phyloP scores from a whole-genome alignment of 257 asterid species.

The Gentiana dahurica region DNA sequence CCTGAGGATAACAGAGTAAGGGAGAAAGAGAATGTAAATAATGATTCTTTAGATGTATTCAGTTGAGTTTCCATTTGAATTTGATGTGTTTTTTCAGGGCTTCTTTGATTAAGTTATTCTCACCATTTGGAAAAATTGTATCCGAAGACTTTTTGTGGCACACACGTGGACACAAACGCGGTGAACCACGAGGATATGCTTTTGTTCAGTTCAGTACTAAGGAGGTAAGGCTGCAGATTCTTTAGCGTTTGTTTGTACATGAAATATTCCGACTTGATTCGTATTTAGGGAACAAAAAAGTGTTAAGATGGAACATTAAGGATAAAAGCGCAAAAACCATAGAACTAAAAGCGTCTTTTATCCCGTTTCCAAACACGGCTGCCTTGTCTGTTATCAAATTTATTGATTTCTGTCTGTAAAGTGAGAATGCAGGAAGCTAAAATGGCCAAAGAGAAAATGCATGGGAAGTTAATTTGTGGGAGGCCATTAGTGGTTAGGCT shows the following conservation, averaged over 20 bases:
- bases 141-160: conserved; percentile 96
- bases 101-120: conserved; percentile 74
- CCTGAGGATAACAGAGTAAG: conserved; percentile 75
- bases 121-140: conserved; percentile 61
- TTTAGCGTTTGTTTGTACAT: neutral
- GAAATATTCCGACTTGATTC: too few relatives aligned
- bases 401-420: conserved; percentile 47
- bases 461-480: conserved; percentile 62
- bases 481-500: conserved; percentile 70
- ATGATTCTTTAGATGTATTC: conserved; percentile 3
- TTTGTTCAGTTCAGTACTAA: conserved; percentile 73
- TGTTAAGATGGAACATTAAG: too few relatives aligned
- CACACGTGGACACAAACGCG: conserved; percentile 86
- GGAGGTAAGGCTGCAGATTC: conserved; percentile 50
- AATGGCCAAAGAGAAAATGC: conserved; percentile 86
- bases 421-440: conserved; percentile 98
- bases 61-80: neutral
- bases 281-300: too few relatives aligned
- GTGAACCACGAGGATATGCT: conserved; percentile 71
- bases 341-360: too few relatives aligned
- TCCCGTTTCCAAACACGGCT: too few relatives aligned
- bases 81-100: conserved; percentile 36
- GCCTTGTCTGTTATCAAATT: conserved; percentile 10
- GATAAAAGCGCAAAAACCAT: too few relatives aligned
- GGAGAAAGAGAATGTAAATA: neutral